Percentiles rank a stretch among this genome's conserved stretches.
Conservation (phyloP, 306 rosid species). For the Malus domestica region DNA sequence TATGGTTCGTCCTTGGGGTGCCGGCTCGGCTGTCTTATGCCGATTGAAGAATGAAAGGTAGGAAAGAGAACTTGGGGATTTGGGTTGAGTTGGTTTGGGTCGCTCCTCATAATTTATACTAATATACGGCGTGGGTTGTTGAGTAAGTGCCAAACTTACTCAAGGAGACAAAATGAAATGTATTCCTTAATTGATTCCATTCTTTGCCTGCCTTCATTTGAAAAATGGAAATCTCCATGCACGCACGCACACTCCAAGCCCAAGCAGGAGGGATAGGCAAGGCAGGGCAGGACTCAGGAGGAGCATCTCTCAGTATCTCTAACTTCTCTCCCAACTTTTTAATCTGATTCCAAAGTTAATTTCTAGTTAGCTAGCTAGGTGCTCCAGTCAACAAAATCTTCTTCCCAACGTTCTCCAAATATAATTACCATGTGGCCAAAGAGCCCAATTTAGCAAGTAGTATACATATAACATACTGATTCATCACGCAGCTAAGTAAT, state of each 20-base stretch:
- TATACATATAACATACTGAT: not conserved
- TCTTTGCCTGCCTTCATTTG: conserved; percentile 22
- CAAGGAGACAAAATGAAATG: conserved; percentile 81
- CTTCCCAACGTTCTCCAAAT: conserved; percentile 31
- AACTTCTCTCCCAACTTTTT: not conserved
- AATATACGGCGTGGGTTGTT: conserved; percentile 22
- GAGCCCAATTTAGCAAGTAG: conserved; percentile 7
- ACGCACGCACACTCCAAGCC: not conserved
- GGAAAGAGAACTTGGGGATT: conserved; percentile 6
- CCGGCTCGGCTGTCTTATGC: conserved; percentile 16
- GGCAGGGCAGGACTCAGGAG: not conserved
- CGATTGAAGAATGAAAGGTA: conserved; percentile 26
- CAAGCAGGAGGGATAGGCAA: not conserved
- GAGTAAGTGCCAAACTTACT: conserved; percentile 92
- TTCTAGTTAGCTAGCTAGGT: not conserved
- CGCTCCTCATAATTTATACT: conserved; percentile 20
- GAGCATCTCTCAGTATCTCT: not conserved
- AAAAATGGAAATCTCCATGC: conserved; percentile 16
- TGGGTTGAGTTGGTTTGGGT: conserved; percentile 9
- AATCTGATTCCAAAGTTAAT: conserved; percentile 19
- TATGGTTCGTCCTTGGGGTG: conserved; percentile 39
- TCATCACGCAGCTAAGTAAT: not conserved
- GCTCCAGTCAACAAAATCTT: conserved; percentile 66
- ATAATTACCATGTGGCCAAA: conserved; percentile 23
- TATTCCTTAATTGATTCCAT: conserved; percentile 56